Percentiles rank a stretch among this genome's conserved stretches.
Conservation (phyloP, 108 stramenopile species). For the Hondaea fermentalgiana region DNA sequence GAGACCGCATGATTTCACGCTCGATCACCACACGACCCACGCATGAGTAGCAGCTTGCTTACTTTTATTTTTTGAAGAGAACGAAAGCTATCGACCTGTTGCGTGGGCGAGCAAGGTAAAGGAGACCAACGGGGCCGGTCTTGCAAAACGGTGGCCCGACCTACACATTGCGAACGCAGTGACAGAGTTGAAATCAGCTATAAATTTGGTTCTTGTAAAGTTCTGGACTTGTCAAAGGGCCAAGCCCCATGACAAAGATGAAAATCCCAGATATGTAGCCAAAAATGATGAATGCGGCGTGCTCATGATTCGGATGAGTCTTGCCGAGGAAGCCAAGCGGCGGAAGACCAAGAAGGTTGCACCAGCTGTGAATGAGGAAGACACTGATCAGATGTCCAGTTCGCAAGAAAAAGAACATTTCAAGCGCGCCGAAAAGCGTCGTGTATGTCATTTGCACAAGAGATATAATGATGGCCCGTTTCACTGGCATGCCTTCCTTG, state of each 20-base stretch:
- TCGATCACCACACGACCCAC: too few species aligned
- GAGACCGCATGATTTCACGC: background rate
- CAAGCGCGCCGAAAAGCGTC: conserved; percentile 12
- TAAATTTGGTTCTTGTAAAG: background rate
- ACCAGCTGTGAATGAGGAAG: conserved; percentile 3
- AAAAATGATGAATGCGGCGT: background rate
- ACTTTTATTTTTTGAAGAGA: too few species aligned
- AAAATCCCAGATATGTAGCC: background rate
- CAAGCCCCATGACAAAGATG: background rate
- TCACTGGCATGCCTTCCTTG: background rate
- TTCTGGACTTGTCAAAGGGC: background rate
- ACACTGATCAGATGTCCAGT: background rate
- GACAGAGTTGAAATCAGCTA: too few species aligned
- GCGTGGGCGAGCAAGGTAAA: too few species aligned
- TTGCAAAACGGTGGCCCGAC: too few species aligned
- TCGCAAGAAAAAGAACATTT: background rate
- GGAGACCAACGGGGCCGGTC: too few species aligned
- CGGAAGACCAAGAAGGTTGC: background rate
- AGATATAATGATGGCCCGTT: background rate
- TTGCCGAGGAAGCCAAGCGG: background rate
- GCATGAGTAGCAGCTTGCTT: too few species aligned
- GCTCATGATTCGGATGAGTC: background rate
- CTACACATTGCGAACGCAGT: too few species aligned
- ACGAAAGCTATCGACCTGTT: too few species aligned
- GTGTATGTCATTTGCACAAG: background rate